Evolutionary conservation across 257 asterid species (phyloP).

Genomic region (Solanum okadae): DNA sequence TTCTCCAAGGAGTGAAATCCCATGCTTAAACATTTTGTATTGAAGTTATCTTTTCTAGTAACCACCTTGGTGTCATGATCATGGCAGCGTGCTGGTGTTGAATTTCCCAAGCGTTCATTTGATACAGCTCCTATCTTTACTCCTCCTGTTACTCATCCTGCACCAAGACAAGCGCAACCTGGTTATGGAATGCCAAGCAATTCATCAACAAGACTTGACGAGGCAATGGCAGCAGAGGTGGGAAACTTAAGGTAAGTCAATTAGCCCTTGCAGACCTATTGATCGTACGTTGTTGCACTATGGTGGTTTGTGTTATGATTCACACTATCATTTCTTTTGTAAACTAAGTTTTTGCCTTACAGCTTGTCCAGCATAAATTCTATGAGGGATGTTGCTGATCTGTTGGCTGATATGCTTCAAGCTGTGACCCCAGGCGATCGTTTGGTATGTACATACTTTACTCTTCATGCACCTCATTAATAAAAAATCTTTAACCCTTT

Average conservation of each 20-base stretch:
- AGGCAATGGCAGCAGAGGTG: constrained; percentile 73
- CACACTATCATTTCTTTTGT: neutral
- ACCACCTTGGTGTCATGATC: neutral
- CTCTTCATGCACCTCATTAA: neutral
- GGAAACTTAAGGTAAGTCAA: constrained; percentile 50
- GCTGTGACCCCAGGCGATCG: constrained; percentile 60
- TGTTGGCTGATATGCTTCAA: constrained; percentile 74
- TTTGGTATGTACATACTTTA: constrained; percentile 26
- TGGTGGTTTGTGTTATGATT: neutral
- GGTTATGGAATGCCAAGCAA: constrained; percentile 93
- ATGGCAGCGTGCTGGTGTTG: constrained; percentile 70
- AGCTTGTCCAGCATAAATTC: constrained; percentile 50
- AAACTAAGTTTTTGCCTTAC: neutral
- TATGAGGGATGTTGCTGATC: constrained; percentile 61
- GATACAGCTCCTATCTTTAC: constrained; percentile 68
- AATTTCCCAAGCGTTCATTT: constrained; percentile 55
- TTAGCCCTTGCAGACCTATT: neutral
- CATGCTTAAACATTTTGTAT: neutral
- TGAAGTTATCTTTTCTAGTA: neutral
- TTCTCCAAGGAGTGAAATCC: neutral
- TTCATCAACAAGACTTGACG: constrained; percentile 78
- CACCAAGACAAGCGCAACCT: constrained; percentile 52
- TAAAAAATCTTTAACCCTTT: neutral
- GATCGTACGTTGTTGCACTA: neutral
- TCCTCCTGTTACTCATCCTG: constrained; percentile 62